A percentile compares a stretch with the other conserved stretches of the same genome.
Evolutionary conservation across 2,329 filamentous ascomycete genomes (phyloP).

Genomic region (Cladophialophora psammophila): DNA sequence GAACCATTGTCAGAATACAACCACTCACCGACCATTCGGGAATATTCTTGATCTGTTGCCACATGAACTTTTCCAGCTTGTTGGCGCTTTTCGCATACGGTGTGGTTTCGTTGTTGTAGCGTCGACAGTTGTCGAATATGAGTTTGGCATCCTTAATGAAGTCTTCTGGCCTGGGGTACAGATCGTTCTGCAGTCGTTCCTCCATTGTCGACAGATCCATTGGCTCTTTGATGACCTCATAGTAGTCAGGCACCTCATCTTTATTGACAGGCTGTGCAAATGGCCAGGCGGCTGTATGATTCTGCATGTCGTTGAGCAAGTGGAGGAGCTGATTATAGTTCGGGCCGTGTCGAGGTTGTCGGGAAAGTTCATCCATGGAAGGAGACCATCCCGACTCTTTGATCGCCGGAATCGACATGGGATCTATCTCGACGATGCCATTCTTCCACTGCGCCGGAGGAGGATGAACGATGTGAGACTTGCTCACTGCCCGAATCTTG

Average conservation of each 20-base stretch:
- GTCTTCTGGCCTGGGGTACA: slow-evolving; percentile 89
- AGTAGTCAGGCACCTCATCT: slow-evolving; percentile 98
- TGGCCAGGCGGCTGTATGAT: slow-evolving; percentile 91
- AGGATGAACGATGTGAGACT: slow-evolving; percentile 83
- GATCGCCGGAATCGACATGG: slow-evolving; percentile 85
- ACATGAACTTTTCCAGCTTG: slow-evolving; percentile 94
- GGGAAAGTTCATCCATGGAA: slow-evolving; percentile 96
- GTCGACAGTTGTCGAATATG: slow-evolving; percentile 92
- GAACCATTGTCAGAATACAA: not conserved
- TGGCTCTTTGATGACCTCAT: slow-evolving; percentile 95
- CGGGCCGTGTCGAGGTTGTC: slow-evolving; percentile 92
- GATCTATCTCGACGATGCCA: slow-evolving; percentile 77
- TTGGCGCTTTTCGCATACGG: slow-evolving; percentile 95
- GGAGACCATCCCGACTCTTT: slow-evolving; percentile 92
- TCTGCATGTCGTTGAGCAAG: slow-evolving; percentile 93
- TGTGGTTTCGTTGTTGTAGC: slow-evolving; percentile 95
- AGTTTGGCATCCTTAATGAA: slow-evolving; percentile 88
- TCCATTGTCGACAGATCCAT: slow-evolving; percentile 99
- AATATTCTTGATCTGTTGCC: slow-evolving; percentile 86
- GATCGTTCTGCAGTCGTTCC: slow-evolving; percentile 88
- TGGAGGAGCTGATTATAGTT: slow-evolving; percentile 95
- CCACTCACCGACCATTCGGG: slow-evolving; percentile 81
- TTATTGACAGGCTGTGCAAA: slow-evolving; percentile 93
- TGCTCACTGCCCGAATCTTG: slow-evolving; percentile 91
- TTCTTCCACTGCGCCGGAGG: slow-evolving; percentile 88